These are phyloP conservation scores for Colletotrichum siamense DNA, from an alignment of 2,329 filamentous ascomycete genomes.

Conservation along the genomic window DNA sequence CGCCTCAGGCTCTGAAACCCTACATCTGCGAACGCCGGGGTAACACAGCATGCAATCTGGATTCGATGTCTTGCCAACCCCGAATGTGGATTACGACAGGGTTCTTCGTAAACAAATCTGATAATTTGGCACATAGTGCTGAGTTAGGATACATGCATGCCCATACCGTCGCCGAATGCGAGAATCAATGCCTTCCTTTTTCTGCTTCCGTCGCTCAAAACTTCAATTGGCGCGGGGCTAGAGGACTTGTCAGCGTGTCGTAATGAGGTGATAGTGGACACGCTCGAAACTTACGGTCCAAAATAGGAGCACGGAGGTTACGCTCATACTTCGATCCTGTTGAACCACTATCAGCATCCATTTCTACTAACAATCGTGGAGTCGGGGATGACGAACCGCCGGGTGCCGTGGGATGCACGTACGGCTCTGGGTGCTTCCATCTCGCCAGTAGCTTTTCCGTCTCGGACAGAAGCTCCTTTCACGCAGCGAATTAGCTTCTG, in stretches of 20 bases:
- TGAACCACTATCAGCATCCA: not conserved
- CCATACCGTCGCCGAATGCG: not conserved
- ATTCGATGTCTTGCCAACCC: not conserved
- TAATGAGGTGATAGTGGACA: not conserved
- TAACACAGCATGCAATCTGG: not conserved
- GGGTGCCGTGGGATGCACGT: conserved; percentile 85
- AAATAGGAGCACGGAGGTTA: conserved; percentile 81
- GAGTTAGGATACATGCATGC: not conserved
- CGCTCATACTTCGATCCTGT: conserved; percentile 94
- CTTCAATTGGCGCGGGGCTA: conserved; percentile 58
- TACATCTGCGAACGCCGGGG: not conserved
- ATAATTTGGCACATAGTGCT: not conserved
- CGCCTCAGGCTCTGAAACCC: no score
- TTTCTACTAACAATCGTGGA: not conserved
- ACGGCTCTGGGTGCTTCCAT: conserved; percentile 99
- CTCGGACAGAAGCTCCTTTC: conserved; percentile 81
- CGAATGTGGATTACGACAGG: not conserved
- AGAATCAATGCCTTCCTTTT: not conserved
- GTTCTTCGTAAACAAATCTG: not conserved
- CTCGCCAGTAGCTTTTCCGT: conserved; percentile 86
- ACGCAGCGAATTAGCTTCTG: conserved; percentile 13
- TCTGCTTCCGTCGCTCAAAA: conserved; percentile 35
- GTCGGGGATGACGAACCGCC: conserved; percentile 69
- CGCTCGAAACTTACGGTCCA: conserved; percentile 73
- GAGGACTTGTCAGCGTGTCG: conserved; percentile 1